phyloP scores from a whole-genome alignment of 352 stramenopile genomes.

The Phytopythium boreale region DNA sequence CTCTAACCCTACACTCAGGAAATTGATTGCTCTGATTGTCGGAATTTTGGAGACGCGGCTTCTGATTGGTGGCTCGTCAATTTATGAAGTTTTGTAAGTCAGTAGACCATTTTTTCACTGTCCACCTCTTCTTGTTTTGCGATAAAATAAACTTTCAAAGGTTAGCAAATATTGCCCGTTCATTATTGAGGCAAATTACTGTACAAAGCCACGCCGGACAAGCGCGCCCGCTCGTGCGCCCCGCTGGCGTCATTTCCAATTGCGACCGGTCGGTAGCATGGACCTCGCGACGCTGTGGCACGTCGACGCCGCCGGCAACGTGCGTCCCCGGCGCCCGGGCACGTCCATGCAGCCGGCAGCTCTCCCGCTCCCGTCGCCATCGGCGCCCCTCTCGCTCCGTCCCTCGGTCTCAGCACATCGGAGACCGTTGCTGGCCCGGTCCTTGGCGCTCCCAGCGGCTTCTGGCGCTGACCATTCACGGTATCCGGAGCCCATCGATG shows the following conservation, averaged over 20 bases:
- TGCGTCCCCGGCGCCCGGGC: background rate
- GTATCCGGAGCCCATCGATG: background rate
- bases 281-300: background rate
- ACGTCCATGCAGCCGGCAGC: too few relatives aligned
- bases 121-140: too few relatives aligned
- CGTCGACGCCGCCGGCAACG: conserved; percentile 4
- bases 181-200: too few relatives aligned
- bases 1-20: too few relatives aligned
- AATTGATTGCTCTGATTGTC: too few relatives aligned
- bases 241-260: background rate
- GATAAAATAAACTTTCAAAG: too few relatives aligned
- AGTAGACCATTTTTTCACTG: too few relatives aligned
- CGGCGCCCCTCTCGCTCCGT: background rate
- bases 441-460: background rate
- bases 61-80: too few relatives aligned
- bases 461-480: too few relatives aligned
- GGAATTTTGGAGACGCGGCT: too few relatives aligned
- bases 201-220: background rate
- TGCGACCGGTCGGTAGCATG: background rate
- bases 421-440: background rate
- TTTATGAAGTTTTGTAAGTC: too few relatives aligned
- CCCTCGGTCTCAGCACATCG: background rate
- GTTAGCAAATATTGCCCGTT: too few relatives aligned
- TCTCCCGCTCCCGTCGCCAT: background rate
- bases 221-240: background rate